Evolutionary conservation across 1,139 yeast species (phyloP), one percentile per base, ranked within the genome.

Genomic region (Kodamaea suecica): DNA sequence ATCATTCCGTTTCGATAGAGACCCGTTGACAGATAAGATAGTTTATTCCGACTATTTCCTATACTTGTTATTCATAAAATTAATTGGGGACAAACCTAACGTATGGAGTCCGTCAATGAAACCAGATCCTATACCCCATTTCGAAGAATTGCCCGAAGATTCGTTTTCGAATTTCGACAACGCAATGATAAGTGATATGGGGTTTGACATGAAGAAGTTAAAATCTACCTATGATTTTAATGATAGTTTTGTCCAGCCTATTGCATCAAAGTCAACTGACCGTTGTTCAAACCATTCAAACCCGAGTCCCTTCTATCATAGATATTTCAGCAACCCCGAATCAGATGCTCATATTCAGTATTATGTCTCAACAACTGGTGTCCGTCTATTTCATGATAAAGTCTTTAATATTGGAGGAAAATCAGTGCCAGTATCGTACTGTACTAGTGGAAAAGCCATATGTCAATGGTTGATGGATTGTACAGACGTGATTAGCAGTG

Each of bases 391-490:
- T 44, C 53, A 65, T 29, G 54, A 72, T 26, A 69, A 68, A 36
- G 42, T 45, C 0, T 63, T 76, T 37, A 58, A 39, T 3, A 33
- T 33, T n/a, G 36, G 34, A 3, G 52, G 48, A 2, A 44, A 55
- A 7, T 47, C 53, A 2, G 45, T 56, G 2, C 35, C 34, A 5
- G 50, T 72, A 2, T 63, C 66, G 12, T 70, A 71, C 48, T 73
- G 79, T 36, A 70, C 85, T 41, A 71, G 85, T 1, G 95, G 97
- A 0, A 84, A 84, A 47, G 83, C 95, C 0, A 66, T 84, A 1
- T 70, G 80, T 57, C 96, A 87, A 50, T 92, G 97, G 96, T 50
- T 90, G 12, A 70, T 82, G 74, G 97, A 90, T 44, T 90, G 97
- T 52, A 83, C 95, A 0, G 94, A 86, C 50, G 65, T 81, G 1